Conservation (phyloP, 345 rosid species). For the Eucalyptus leucophloia region DNA sequence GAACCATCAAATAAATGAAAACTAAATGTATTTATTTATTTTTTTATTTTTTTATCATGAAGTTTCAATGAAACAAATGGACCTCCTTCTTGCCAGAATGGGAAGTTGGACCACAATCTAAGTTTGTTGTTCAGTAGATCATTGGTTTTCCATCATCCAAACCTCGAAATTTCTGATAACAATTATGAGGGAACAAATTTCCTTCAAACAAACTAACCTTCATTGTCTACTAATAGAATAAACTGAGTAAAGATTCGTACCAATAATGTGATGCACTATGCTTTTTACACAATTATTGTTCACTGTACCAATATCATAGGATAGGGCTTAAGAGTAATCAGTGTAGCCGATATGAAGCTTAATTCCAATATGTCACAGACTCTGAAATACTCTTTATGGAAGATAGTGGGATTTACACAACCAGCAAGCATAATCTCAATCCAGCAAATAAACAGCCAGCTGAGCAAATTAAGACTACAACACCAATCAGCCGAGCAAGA, state of each 20-base stretch:
- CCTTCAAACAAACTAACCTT: background rate
- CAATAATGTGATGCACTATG: background rate
- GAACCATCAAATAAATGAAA: background rate
- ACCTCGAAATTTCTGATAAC: rapidly evolving
- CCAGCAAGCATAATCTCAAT: too few relatives aligned
- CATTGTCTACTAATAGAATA: background rate
- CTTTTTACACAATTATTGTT: background rate
- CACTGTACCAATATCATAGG: background rate
- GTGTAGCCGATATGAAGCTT: background rate
- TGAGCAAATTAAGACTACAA: too few relatives aligned
- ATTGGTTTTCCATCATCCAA: background rate
- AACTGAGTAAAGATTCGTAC: background rate
- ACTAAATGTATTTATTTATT: background rate
- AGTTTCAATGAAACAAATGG: background rate
- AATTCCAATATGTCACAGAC: background rate
- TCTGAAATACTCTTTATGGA: rapidly evolving
- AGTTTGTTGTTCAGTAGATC: background rate
- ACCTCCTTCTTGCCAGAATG: background rate
- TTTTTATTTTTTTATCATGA: background rate
- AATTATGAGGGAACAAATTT: background rate
- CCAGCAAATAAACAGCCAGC: too few relatives aligned
- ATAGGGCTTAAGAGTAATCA: background rate
- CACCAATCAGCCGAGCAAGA: too few relatives aligned
- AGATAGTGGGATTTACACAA: too few relatives aligned
- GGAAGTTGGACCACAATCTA: background rate